These are phyloP conservation scores for Grosmannia huntii DNA, from an alignment of 2,329 filamentous ascomycete species.

Conservation along the genomic window DNA sequence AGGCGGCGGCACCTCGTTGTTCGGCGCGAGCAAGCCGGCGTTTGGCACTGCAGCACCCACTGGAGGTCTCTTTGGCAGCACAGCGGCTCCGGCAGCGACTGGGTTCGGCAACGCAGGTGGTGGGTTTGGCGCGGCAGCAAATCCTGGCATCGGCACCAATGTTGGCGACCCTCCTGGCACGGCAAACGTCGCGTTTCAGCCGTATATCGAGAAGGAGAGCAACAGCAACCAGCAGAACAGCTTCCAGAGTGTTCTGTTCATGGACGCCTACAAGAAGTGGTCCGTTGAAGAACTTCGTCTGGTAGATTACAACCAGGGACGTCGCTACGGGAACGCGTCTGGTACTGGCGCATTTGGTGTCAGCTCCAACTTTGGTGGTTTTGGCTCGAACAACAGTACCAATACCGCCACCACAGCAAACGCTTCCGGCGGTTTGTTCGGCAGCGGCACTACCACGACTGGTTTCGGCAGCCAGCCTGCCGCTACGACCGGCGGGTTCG, in stretches of 20 bases:
- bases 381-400: constrained; percentile 24
- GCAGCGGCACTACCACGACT: constrained; percentile 21
- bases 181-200: constrained; percentile 52
- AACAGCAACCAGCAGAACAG: constrained; percentile 40
- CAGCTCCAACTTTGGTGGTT: constrained; percentile 36
- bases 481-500: constrained; percentile 24
- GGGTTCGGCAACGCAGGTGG: constrained; percentile 24
- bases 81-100: constrained; percentile 19
- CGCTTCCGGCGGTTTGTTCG: constrained; percentile 25
- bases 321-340: constrained; percentile 69
- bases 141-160: constrained; percentile 37
- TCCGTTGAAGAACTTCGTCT: constrained; percentile 76
- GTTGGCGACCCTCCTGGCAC: constrained; percentile 56
- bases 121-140: constrained; percentile 22
- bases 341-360: constrained; percentile 78
- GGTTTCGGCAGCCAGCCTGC: constrained; percentile 18
- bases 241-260: constrained; percentile 70
- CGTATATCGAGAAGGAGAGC: constrained; percentile 61
- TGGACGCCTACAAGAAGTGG: constrained; percentile 74
- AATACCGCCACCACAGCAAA: constrained; percentile 24
- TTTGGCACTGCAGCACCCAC: constrained; percentile 18
- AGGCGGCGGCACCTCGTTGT: constrained; percentile 32
- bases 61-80: constrained; percentile 34
- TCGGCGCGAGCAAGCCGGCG: constrained; percentile 37
- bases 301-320: constrained; percentile 79